Percentiles rank a stretch among this genome's conserved stretches.
Evolutionary conservation across 2,329 filamentous ascomycete species (phyloP).

Genomic region (Fusarium chuoi): DNA sequence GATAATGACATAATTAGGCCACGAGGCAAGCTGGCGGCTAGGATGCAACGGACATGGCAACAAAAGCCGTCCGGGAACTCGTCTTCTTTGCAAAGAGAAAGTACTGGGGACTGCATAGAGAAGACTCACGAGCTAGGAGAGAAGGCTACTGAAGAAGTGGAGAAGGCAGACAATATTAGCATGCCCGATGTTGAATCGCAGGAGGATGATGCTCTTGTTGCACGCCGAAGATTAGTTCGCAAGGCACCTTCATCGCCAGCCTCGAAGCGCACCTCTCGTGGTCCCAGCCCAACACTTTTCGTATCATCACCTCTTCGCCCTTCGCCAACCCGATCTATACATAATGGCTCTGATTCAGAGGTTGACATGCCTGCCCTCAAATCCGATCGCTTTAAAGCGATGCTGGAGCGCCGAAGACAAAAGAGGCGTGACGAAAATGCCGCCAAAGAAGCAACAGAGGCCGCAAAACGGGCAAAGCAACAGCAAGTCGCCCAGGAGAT

Average conservation of each 20-base stretch:
- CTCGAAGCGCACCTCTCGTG: constrained; percentile 43
- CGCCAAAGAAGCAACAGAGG: constrained; percentile 60
- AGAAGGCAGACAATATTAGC: constrained; percentile 44
- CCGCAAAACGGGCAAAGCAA: constrained; percentile 54
- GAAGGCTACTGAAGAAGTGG: constrained; percentile 25
- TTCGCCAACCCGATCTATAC: constrained; percentile 45
- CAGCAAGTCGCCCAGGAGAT: constrained; percentile 50
- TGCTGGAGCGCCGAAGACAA: constrained; percentile 78
- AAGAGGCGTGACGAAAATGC: constrained; percentile 76
- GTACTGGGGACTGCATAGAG: constrained; percentile 55
- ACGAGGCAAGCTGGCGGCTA: constrained; percentile 71
- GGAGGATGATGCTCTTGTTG: constrained; percentile 54
- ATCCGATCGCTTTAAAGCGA: constrained; percentile 73
- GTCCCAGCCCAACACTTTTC: constrained; percentile 61
- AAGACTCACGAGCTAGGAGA: constrained; percentile 53
- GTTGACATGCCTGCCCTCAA: constrained; percentile 59
- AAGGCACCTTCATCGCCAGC: constrained; percentile 49
- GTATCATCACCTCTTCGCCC: constrained; percentile 61
- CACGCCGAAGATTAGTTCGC: constrained; percentile 54
- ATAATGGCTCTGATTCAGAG: constrained; percentile 56
- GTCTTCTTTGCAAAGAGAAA: constrained; percentile 35
- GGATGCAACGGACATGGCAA: constrained; percentile 61
- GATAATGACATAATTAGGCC: constrained; percentile 57
- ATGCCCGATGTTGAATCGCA: constrained; percentile 50
- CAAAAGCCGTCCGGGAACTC: constrained; percentile 24